Conservation (phyloP, 225 moss, liverwort and hornwort species). For the Physcomitrellopsis africana region DNA sequence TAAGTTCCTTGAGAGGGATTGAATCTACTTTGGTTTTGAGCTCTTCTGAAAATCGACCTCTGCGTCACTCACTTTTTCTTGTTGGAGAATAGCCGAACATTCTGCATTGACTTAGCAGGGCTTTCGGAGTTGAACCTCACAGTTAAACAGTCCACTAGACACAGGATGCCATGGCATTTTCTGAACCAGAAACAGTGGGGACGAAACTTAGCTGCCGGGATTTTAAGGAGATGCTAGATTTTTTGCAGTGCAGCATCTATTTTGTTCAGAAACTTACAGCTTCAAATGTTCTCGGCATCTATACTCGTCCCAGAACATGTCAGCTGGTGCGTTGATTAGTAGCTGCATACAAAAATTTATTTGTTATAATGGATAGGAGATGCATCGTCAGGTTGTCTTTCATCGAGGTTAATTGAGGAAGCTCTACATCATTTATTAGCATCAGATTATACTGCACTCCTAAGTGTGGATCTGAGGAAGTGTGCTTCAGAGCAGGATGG, state of each 20-base stretch:
- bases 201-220: neutral
- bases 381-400: too few relatives aligned
- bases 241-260: constrained; percentile 37
- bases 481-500: neutral
- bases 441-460: too few relatives aligned
- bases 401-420: too few relatives aligned
- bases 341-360: neutral
- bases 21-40: too few relatives aligned
- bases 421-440: too few relatives aligned
- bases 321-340: constrained; percentile 34
- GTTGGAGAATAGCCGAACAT: neutral
- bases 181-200: neutral
- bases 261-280: constrained; percentile 34
- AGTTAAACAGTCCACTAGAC: neutral
- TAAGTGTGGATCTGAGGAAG: too few relatives aligned
- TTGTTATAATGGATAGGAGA: too few relatives aligned
- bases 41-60: constrained; percentile 1
- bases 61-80: neutral
- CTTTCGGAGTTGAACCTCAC: too few relatives aligned
- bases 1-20: too few relatives aligned
- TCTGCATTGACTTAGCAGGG: neutral
- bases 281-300: constrained; percentile 22
- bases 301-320: constrained; percentile 9
- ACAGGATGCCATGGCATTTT: constrained; percentile 4
- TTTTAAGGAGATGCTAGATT: constrained; percentile 24